Evolutionary conservation across 148 eudicot species (phyloP).

Genomic region (Fagopyrum homotropicum): DNA sequence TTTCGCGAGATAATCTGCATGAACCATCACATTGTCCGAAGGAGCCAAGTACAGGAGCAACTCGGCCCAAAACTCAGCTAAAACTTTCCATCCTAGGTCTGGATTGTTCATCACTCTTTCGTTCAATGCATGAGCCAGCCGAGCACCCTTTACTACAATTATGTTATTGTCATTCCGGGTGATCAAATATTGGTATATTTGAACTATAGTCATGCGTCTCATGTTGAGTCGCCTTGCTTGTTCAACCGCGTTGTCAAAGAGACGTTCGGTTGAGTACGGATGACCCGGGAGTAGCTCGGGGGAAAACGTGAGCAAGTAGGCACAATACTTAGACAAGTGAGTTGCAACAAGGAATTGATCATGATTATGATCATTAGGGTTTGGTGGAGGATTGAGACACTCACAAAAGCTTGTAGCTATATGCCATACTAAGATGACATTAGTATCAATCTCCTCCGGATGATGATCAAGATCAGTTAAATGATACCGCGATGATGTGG

Average conservation of each 20-base stretch:
- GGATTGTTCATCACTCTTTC: neutral
- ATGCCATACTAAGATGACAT: neutral
- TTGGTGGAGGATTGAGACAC: neutral
- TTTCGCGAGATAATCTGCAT: slow-evolving; percentile 2
- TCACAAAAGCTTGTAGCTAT: slow-evolving; percentile 10
- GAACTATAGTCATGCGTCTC: neutral
- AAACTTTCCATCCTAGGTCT: neutral
- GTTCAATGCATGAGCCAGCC: neutral
- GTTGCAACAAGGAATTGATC: neutral
- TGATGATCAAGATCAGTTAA: neutral
- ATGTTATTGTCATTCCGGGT: neutral
- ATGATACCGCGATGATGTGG: neutral
- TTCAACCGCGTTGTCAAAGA: neutral
- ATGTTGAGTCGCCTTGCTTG: neutral
- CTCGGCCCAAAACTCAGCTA: slow-evolving; percentile 9
- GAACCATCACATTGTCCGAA: neutral
- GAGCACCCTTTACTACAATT: neutral
- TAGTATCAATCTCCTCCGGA: neutral
- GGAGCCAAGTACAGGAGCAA: slow-evolving; percentile 9
- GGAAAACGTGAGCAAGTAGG: slow-evolving; percentile 3
- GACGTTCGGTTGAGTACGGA: neutral
- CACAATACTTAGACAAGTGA: slow-evolving; percentile 9
- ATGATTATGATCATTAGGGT: neutral
- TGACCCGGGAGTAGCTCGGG: slow-evolving; percentile 2
- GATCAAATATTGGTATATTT: neutral